Evolutionary conservation across 331 rosid species (phyloP).

Genomic region (Pyracantha coccinea): DNA sequence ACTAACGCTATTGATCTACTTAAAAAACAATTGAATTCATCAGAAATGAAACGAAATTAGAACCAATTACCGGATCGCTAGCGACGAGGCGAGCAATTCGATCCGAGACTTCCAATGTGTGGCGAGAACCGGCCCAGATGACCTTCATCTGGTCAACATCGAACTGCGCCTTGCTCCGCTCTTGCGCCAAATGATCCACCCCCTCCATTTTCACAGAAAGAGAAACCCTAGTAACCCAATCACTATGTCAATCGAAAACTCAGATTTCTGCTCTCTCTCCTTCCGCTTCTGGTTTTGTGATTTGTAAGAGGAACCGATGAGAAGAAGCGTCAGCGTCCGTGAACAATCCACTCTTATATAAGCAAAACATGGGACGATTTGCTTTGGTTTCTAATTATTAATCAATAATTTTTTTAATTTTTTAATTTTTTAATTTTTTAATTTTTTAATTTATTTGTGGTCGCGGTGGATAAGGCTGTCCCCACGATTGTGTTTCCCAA

Average conservation of each 20-base stretch:
- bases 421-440: no score
- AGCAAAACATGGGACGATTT: no score
- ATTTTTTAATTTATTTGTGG: no score
- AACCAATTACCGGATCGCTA: slow-evolving; percentile 65
- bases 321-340: neutral
- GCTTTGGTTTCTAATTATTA: neutral
- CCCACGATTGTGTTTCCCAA: neutral
- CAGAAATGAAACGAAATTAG: neutral
- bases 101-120: slow-evolving; percentile 60
- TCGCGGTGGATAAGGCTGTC: neutral
- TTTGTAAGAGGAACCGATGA: neutral
- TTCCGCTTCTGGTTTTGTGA: no score
- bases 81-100: slow-evolving; percentile 92
- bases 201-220: slow-evolving; percentile 33
- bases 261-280: neutral
- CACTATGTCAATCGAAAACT: neutral
- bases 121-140: slow-evolving; percentile 91
- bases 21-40: neutral
- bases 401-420: neutral
- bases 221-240: neutral
- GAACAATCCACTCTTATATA: no score
- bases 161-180: slow-evolving; percentile 68
- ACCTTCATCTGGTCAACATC: slow-evolving; percentile 82
- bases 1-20: no score
- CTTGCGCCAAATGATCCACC: slow-evolving; percentile 67